These are phyloP conservation scores for Colletotrichum sp. DNA, from an alignment of 2,329 filamentous ascomycete genomes.

Conservation along the genomic window DNA sequence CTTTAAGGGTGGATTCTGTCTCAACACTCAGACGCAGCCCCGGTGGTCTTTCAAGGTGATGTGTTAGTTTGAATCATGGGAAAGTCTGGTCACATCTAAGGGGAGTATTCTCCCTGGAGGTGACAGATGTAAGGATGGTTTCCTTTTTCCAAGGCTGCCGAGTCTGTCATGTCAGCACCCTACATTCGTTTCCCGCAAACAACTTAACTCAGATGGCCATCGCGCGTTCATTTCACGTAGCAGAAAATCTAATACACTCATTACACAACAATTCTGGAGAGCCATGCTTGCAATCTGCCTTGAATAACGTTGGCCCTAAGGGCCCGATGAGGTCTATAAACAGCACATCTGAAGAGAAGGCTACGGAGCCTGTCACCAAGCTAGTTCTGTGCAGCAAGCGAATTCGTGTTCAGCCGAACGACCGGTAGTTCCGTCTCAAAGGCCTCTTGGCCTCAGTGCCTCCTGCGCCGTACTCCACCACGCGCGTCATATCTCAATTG, in stretches of 20 bases:
- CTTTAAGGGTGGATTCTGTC: background rate
- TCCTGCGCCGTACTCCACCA: background rate
- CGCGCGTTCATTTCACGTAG: background rate
- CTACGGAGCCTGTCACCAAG: accelerated
- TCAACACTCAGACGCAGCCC: background rate
- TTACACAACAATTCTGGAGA: background rate
- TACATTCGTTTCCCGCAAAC: background rate
- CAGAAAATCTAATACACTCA: background rate
- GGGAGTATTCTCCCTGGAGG: background rate
- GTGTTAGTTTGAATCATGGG: background rate
- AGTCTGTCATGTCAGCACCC: background rate
- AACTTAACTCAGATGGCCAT: background rate
- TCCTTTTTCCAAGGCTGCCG: background rate
- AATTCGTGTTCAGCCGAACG: background rate
- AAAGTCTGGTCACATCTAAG: background rate
- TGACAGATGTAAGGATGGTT: background rate
- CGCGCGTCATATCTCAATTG: background rate
- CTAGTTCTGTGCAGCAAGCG: background rate
- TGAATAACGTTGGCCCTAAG: background rate
- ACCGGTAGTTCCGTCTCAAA: background rate
- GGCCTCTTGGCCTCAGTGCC: background rate
- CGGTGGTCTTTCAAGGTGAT: background rate
- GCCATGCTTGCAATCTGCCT: background rate
- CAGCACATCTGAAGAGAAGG: background rate
- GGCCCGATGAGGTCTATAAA: background rate